These are phyloP conservation scores for Tolypocladium cylindrosporum DNA, from an alignment of 2,329 filamentous ascomycete species.

Conservation along the genomic window DNA sequence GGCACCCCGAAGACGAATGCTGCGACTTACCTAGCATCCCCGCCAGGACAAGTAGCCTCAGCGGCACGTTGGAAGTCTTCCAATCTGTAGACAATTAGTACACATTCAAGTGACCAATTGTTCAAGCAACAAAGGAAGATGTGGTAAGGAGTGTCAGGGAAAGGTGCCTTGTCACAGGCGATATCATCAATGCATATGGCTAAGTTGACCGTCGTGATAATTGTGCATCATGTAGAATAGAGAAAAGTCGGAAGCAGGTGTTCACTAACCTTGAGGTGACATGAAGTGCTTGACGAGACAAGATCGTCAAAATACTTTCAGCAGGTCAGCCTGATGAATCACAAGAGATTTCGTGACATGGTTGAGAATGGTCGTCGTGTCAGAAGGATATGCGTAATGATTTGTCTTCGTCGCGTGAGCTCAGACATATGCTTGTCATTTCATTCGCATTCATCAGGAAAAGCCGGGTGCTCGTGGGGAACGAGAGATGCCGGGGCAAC, in stretches of 20 bases:
- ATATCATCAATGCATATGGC: slow-evolving; percentile 36
- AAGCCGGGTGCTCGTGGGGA: neutral
- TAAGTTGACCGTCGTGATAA: slow-evolving; percentile 40
- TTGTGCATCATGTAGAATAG: slow-evolving; percentile 28
- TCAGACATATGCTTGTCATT: slow-evolving; percentile 99
- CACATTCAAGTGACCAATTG: neutral
- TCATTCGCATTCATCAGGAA: slow-evolving; percentile 74
- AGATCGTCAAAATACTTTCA: neutral
- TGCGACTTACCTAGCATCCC: neutral
- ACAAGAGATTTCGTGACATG: neutral
- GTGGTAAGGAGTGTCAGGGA: slow-evolving; percentile 12
- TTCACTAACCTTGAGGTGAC: neutral
- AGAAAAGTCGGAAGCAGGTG: neutral
- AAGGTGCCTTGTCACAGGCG: slow-evolving; percentile 35
- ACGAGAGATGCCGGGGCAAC: slow-evolving; percentile 7
- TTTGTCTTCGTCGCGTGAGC: slow-evolving; percentile 42
- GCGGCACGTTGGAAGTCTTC: no score
- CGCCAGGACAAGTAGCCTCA: neutral
- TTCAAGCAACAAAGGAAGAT: neutral
- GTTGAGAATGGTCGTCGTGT: neutral
- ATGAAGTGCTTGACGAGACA: neutral
- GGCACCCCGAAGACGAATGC: neutral
- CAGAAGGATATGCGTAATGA: slow-evolving; percentile 17
- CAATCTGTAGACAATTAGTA: slow-evolving; percentile 2
- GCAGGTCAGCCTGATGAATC: neutral